phyloP scores from a whole-genome alignment of 371 early-diverging fungal genomes.

The Mortierella sp. region DNA sequence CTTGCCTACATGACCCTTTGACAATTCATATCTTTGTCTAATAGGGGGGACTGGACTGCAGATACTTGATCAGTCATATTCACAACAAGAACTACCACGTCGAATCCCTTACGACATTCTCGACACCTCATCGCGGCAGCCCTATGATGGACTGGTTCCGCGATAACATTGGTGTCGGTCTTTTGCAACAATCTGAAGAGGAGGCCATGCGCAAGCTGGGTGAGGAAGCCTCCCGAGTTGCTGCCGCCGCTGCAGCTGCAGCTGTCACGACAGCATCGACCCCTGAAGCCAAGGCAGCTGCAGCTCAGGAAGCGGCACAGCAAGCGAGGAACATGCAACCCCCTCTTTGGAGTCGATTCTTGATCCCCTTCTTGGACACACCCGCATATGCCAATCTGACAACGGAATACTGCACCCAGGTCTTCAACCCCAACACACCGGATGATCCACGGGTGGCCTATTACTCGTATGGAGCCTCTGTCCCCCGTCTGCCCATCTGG shows the following conservation, averaged over 20 bases:
- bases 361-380: conserved; percentile 75
- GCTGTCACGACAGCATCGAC: background rate
- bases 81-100: conserved; percentile 73
- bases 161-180: conserved; percentile 77
- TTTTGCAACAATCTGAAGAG: conserved; percentile 42
- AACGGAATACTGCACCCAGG: conserved; percentile 82
- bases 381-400: conserved; percentile 94
- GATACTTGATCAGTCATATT: conserved; percentile 87
- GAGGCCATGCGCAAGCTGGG: conserved; percentile 46
- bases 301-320: background rate
- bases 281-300: conserved; percentile 3
- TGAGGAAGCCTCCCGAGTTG: conserved; percentile 25
- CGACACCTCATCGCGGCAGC: conserved; percentile 93
- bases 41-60: conserved; percentile 89
- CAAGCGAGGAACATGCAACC: background rate
- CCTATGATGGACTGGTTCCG: conserved; percentile 94
- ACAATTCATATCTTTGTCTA: background rate
- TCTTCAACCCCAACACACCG: conserved; percentile 90
- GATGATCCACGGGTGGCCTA: conserved; percentile 83
- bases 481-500: conserved; percentile 66
- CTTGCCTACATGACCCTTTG: background rate
- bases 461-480: conserved; percentile 82
- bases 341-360: conserved; percentile 29
- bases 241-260: conserved; percentile 18
- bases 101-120: conserved; percentile 85